Conservation (phyloP, 2,329 filamentous ascomycete genomes). For the Fusarium sp. region DNA sequence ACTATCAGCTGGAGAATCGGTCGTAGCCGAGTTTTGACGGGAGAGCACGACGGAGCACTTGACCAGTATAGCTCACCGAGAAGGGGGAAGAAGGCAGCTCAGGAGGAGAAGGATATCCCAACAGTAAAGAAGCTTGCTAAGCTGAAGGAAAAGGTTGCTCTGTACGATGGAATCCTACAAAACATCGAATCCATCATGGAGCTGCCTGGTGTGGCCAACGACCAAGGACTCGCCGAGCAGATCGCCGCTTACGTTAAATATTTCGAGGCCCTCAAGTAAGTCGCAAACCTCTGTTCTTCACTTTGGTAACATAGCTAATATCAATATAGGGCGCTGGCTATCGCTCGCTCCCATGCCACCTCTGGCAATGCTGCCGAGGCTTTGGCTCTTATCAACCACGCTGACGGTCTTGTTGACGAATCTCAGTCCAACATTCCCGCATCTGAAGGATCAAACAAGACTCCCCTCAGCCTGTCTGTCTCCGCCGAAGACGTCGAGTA, state of each 20-base stretch:
- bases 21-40: conserved; percentile 88
- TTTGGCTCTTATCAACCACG: conserved; percentile 84
- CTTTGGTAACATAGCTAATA: conserved; percentile 35
- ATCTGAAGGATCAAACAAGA: conserved; percentile 43
- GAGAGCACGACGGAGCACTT: conserved; percentile 80
- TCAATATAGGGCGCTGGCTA: conserved; percentile 75
- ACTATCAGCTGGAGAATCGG: conserved; percentile 96
- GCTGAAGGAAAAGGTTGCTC: conserved; percentile 85
- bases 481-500: conserved; percentile 66
- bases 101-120: conserved; percentile 69
- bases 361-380: conserved; percentile 79
- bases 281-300: conserved; percentile 1
- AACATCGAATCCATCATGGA: conserved; percentile 92
- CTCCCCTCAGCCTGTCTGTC: conserved; percentile 76
- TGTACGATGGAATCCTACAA: conserved; percentile 92
- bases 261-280: conserved; percentile 88
- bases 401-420: conserved; percentile 70
- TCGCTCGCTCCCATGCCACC: conserved; percentile 86
- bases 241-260: conserved; percentile 84
- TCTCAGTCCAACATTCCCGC: conserved; percentile 62
- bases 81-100: conserved; percentile 59
- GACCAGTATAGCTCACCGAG: conserved; percentile 62
- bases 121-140: conserved; percentile 80
- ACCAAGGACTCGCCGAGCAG: conserved; percentile 79
- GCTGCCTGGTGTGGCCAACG: conserved; percentile 88